Evolutionary conservation across 306 rosid species (phyloP).

Genomic region (Sphenostylis stenocarpa): DNA sequence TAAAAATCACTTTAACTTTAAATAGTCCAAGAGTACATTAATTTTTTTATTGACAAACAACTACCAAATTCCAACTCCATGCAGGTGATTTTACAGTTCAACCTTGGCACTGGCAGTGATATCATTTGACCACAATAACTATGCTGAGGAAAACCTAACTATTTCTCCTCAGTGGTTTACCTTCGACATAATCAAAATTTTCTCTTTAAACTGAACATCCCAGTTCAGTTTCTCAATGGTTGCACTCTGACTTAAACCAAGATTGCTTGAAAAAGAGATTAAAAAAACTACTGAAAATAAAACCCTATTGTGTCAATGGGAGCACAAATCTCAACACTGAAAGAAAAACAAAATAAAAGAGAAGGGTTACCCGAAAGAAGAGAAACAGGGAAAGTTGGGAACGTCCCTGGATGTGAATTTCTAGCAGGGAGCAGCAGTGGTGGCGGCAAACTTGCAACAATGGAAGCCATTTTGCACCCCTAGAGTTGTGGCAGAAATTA

Average conservation of each 20-base stretch:
- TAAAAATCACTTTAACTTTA: neutral
- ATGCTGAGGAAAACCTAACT: neutral
- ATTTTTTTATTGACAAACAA: neutral
- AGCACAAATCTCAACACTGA: neutral
- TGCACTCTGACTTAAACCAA: neutral
- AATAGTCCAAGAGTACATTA: neutral
- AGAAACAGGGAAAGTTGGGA: conserved; percentile 40
- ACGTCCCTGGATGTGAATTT: conserved; percentile 33
- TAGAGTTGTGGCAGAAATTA: neutral
- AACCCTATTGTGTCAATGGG: neutral
- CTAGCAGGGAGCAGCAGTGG: conserved; percentile 50
- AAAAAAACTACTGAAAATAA: neutral
- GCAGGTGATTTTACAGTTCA: neutral
- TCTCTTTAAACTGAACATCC: neutral
- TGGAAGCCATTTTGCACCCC: conserved; percentile 64
- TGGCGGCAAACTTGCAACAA: conserved; percentile 57
- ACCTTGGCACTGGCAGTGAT: neutral
- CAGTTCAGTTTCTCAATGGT: neutral
- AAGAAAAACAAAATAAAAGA: neutral
- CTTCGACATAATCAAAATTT: neutral
- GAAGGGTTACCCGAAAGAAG: conserved; percentile 36
- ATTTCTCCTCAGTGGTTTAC: neutral
- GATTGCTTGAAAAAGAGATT: neutral
- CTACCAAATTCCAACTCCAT: neutral
- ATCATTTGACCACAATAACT: conserved; percentile 7